phyloP scores from a whole-genome alignment of 1,284 basidiomycete species.

The Cryptococcus maquisensis region DNA sequence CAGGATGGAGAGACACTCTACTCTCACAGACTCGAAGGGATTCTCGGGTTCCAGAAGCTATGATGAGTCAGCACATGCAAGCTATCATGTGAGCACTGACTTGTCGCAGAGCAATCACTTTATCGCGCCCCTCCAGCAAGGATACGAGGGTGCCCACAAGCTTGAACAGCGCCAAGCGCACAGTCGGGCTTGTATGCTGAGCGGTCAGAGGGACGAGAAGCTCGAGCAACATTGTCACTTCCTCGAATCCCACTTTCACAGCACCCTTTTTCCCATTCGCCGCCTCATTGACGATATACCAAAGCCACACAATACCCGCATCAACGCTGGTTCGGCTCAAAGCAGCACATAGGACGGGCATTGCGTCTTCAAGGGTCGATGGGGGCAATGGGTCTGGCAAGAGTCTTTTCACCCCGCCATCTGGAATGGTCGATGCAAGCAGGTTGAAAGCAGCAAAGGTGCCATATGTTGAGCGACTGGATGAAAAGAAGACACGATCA shows the following conservation, averaged over 20 bases:
- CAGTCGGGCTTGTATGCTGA: constrained; percentile 19
- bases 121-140: constrained; percentile 6
- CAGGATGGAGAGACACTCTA: constrained; percentile 29
- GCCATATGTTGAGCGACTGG: constrained; percentile 22
- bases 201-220: constrained; percentile 36
- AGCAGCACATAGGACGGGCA: constrained; percentile 27
- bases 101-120: constrained; percentile 29
- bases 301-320: constrained; percentile 21
- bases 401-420: neutral
- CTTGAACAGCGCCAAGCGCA: constrained; percentile 31
- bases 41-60: constrained; percentile 39
- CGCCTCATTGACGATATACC: constrained; percentile 14
- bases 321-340: constrained; percentile 20
- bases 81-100: constrained; percentile 9
- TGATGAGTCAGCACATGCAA: neutral
- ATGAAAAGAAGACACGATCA: constrained; percentile 20
- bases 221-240: constrained; percentile 33
- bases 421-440: constrained; percentile 18
- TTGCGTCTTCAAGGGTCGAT: constrained; percentile 20
- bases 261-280: neutral
- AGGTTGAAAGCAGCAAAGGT: constrained; percentile 29
- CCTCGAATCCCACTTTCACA: constrained; percentile 19
- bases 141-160: constrained; percentile 28
- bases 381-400: constrained; percentile 2
- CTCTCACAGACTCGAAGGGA: constrained; percentile 36